Evolutionary conservation across 192 early-diverging fungal species (phyloP), one percentile per base, ranked within the genome.

Genomic region (Backusella sp.): DNA sequence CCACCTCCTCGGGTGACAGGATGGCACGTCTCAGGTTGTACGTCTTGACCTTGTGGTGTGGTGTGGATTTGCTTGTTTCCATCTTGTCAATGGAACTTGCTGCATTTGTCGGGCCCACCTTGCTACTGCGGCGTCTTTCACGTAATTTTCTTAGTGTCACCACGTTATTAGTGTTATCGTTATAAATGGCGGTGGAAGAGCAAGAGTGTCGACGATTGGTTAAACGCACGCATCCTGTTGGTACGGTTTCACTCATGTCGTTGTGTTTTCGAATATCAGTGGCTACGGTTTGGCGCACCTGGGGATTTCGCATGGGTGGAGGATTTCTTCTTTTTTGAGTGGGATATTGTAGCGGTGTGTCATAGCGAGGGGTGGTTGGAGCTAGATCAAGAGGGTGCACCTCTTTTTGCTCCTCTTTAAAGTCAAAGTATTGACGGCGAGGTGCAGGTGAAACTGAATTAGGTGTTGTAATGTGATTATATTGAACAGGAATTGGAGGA

Each of bases 1-100:
- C 73, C 26, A 72, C 67, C 8, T 74, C 41, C 3, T 77, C 69
- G 7, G n/a, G n/a, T 6, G 21, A 46, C 35, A 71, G 17, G 19
- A 44, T 49, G 15, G 36, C 21, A 21, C 14, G 44, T 37, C 36
- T 44, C 37, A 79, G 66, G 39, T 79, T 79, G 46, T 79, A 79
- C 11, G 77, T 79, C 65, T 79, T 79, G 41, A 79, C 66, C 30
- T 79, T 79, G 12, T 49, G 35, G 0, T 59, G 59, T 11, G 77
- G 77, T 0, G 77, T 74, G 14, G 77, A 79, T 74, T 59, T 74
- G 23, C 77, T 79, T 7, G 70, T 23, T 23, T 66, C 62, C 12
- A 49, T 35, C n/a, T 69, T 37, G 23, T 69, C 68, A 28, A 69
- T 69, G 35, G 68, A 69, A 11, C 19, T 37, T 21, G 68, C 37